These are phyloP conservation scores for Pichia kluyveri DNA, from an alignment of 805 yeast species.

Conservation along the genomic window DNA sequence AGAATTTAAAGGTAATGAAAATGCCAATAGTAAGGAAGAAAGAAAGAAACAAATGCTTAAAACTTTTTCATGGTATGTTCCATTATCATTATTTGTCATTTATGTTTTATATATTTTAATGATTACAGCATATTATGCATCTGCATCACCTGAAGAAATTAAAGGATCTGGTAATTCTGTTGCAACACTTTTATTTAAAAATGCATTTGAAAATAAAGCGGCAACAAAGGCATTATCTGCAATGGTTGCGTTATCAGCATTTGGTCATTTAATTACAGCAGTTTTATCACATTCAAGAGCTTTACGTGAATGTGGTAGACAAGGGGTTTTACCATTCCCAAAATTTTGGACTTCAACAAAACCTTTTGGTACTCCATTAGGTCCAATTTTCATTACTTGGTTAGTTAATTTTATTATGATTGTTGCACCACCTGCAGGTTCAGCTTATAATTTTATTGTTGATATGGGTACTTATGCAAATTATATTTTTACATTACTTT, in stretches of 20 bases:
- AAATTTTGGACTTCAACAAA: conserved; percentile 58
- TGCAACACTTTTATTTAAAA: conserved; percentile 67
- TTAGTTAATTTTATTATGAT: conserved; percentile 64
- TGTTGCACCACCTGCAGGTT: conserved; percentile 79
- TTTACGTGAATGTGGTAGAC: conserved; percentile 73
- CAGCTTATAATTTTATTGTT: conserved; percentile 73
- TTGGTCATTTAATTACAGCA: conserved; percentile 76
- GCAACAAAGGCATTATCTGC: conserved; percentile 66
- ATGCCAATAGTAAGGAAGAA: conserved; percentile 23
- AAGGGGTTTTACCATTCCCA: conserved; percentile 71
- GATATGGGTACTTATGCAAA: conserved; percentile 77
- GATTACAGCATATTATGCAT: conserved; percentile 74
- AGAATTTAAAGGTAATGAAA: conserved; percentile 31
- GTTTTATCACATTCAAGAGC: conserved; percentile 77
- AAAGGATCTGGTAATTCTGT: conserved; percentile 56
- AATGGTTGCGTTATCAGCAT: conserved; percentile 71
- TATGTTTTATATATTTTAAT: conserved; percentile 65
- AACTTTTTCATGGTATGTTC: conserved; percentile 66
- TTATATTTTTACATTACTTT: conserved; percentile 61
- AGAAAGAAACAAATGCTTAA: conserved; percentile 37
- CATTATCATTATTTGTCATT: conserved; percentile 53
- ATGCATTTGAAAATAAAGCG: conserved; percentile 51
- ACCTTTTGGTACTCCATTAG: conserved; percentile 67
- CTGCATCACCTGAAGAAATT: conserved; percentile 51
- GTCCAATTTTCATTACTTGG: conserved; percentile 72